A percentile compares a stretch with the other conserved stretches of the same genome.
Conservation (phyloP, 2,329 filamentous ascomycete genomes). For the Lasiodiplodia gonubiensis region DNA sequence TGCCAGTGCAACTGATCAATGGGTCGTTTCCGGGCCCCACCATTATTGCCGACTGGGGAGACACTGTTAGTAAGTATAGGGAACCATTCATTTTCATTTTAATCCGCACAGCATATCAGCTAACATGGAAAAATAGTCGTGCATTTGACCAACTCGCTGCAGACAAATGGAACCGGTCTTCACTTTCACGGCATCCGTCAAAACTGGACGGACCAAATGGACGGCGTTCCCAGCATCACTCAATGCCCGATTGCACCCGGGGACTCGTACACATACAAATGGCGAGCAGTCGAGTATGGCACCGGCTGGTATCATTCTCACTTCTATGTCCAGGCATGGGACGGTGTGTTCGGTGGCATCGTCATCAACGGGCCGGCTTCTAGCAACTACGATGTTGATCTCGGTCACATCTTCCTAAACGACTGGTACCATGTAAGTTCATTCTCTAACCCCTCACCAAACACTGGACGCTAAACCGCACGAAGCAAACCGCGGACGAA, state of each 20-base stretch:
- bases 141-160: background rate
- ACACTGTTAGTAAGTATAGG: slow-evolving; percentile 45
- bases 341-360: slow-evolving; percentile 38
- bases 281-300: background rate
- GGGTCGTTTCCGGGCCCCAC: background rate
- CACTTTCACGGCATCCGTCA: background rate
- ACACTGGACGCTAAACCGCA: too few species aligned
- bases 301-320: slow-evolving; percentile 31
- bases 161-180: background rate
- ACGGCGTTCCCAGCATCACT: background rate
- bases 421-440: slow-evolving; percentile 52
- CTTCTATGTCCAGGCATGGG: slow-evolving; percentile 38
- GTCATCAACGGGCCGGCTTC: slow-evolving; percentile 37
- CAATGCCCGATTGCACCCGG: background rate
- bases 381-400: slow-evolving; percentile 36
- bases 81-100: background rate
- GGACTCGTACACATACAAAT: background rate
- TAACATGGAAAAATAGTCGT: background rate
- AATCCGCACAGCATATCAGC: background rate
- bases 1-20: slow-evolving; percentile 27
- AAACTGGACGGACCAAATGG: background rate
- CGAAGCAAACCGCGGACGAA: too few species aligned
- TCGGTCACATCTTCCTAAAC: slow-evolving; percentile 35
- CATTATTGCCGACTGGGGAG: slow-evolving; percentile 48
- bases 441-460: background rate